These are phyloP conservation scores for Wolfiporia cocos DNA, from an alignment of 1,284 basidiomycete species.

Conservation along the genomic window DNA sequence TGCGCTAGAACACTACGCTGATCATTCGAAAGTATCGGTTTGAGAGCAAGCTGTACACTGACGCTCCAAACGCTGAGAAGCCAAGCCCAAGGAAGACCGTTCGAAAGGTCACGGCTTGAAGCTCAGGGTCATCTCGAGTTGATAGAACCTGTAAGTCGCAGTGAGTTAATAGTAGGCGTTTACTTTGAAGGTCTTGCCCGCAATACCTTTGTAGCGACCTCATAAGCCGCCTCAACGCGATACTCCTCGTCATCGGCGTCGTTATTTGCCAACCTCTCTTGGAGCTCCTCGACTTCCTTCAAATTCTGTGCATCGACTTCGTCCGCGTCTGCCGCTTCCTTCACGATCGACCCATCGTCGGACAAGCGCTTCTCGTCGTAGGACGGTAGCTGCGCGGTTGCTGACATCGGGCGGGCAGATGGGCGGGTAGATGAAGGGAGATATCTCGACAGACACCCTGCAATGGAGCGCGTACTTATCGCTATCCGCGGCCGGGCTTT, in stretches of 20 bases:
- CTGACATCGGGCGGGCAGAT: constrained; percentile 4
- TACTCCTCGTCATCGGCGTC: constrained; percentile 28
- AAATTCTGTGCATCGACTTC: constrained; percentile 13
- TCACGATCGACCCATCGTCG: constrained; percentile 3
- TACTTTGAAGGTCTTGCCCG: not conserved
- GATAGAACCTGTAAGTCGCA: constrained; percentile 22
- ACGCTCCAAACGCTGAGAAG: constrained; percentile 33
- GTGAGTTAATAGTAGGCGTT: not conserved
- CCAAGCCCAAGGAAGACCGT: constrained; percentile 41
- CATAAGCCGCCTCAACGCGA: constrained; percentile 28
- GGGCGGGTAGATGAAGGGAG: too few species aligned
- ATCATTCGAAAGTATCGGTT: not conserved
- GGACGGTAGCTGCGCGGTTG: constrained; percentile 1
- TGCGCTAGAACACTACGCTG: constrained; percentile 27
- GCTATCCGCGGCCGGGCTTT: too few species aligned
- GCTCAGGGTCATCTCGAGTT: constrained; percentile 27
- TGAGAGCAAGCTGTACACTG: constrained; percentile 7
- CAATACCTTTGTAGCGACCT: constrained; percentile 31
- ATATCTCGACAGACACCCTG: too few species aligned
- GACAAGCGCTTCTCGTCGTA: constrained; percentile 5
- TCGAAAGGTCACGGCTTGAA: constrained; percentile 36
- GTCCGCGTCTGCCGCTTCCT: constrained; percentile 1
- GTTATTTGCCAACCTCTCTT: constrained; percentile 30
- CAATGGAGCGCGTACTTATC: too few species aligned
- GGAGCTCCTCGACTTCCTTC: constrained; percentile 28